Evolutionary conservation across 306 rosid genomes (phyloP), one percentile per base, ranked within the genome.

Genomic region (Prunus davidiana): DNA sequence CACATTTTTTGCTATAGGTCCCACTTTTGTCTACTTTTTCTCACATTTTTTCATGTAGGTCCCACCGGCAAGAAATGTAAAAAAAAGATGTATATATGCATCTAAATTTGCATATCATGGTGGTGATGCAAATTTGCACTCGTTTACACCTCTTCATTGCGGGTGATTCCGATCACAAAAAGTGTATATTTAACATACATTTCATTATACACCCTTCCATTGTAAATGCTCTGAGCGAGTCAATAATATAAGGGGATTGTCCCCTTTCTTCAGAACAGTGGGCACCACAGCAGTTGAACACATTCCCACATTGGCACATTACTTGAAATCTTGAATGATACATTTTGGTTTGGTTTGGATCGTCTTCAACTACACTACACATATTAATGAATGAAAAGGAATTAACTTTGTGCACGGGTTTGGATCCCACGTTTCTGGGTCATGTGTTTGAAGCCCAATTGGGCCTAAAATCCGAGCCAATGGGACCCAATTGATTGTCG

Each of bases 221-320:
- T 24, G 25, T 24, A 24, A 1, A 24, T 24, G 25, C 25, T 24
- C 1, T 24, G 25, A 73, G 60, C 67, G 20, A 71, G 73, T 76
- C 75, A 75, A 55, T 75, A 45, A 18, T 67, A 16, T 51, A 47
- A 68, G 71, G 71, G 64, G 76, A 45, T 78, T 76, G 78, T 71
- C 68, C 71, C 69, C 78, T 76, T 46, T 50, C 38, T 74, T 54
- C 72, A 75, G 76, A 75, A 69, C 84, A 64, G 78, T 68, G 81
- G 82, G 58, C 51, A 64, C 62, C 82, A 84, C 74, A 72, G 54
- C 64, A 43, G 73, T 54, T 55, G 77, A 81, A 87, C 79, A 49
- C 76, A 60, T 76, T 60, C 69, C 61, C n/a, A 7, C 75, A 71
- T 32, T 67, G 58, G 80, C 69, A 66, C 56, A 68, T 30, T n/a